phyloP scores from a whole-genome alignment of 805 yeast genomes.

The Cephaloascus fragrans region DNA sequence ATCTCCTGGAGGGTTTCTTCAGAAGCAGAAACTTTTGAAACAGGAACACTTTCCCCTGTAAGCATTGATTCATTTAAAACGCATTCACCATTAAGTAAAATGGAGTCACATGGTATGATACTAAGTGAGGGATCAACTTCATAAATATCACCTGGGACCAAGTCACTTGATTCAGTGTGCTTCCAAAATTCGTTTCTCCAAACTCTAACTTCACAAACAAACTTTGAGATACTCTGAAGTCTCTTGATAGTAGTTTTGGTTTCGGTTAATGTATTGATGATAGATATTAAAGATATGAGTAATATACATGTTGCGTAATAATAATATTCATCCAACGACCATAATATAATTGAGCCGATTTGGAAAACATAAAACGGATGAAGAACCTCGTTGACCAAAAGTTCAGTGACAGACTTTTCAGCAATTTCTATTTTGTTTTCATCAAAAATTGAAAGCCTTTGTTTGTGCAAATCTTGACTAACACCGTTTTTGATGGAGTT shows the following conservation, averaged over 20 bases:
- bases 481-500: constrained; percentile 57
- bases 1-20: constrained; percentile 50
- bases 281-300: constrained; percentile 72
- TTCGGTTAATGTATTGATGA: constrained; percentile 75
- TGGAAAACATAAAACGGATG: constrained; percentile 97
- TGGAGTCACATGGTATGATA: constrained; percentile 80
- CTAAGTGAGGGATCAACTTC: constrained; percentile 80
- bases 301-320: constrained; percentile 93
- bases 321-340: constrained; percentile 89
- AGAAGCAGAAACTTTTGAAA: constrained; percentile 64
- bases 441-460: constrained; percentile 69
- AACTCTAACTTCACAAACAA: constrained; percentile 77
- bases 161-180: constrained; percentile 59
- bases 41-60: constrained; percentile 98
- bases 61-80: constrained; percentile 97
- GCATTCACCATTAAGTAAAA: constrained; percentile 84
- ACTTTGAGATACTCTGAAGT: constrained; percentile 62
- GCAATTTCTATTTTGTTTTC: constrained; percentile 64
- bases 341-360: constrained; percentile 79
- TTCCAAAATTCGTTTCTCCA: constrained; percentile 93
- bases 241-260: constrained; percentile 68
- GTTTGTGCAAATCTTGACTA: constrained; percentile 56
- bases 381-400: constrained; percentile 76
- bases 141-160: constrained; percentile 94
- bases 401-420: constrained; percentile 55